These are phyloP conservation scores for Calycina herbarum DNA, from an alignment of 2,329 filamentous ascomycete species.

Conservation along the genomic window DNA sequence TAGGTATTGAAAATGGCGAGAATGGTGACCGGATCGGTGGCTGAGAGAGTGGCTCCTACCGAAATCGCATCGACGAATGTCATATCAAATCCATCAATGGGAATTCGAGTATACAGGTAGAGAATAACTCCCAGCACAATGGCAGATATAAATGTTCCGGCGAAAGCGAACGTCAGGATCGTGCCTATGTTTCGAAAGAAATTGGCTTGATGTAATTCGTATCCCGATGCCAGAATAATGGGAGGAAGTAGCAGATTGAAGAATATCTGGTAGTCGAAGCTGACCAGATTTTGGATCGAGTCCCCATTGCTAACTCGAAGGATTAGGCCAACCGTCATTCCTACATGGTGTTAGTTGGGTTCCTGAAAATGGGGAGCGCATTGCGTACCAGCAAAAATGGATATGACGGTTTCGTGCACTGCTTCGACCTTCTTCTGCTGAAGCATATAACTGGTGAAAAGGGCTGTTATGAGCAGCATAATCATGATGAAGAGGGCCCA, in stretches of 20 bases:
- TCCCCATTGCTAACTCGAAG: constrained; percentile 79
- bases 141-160: constrained; percentile 94
- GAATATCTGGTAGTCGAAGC: constrained; percentile 99
- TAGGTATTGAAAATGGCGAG: constrained; percentile 98
- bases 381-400: constrained; percentile 83
- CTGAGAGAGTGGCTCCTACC: constrained; percentile 92
- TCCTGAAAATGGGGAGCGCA: constrained; percentile 5
- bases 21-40: constrained; percentile 96
- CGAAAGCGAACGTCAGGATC: constrained; percentile 96
- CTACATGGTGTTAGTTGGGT: constrained; percentile 45
- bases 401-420: constrained; percentile 96
- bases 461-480: constrained; percentile 85
- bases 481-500: constrained; percentile 98
- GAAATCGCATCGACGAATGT: constrained; percentile 95
- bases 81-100: constrained; percentile 81
- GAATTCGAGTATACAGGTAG: constrained; percentile 84
- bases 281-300: constrained; percentile 85
- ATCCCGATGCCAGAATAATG: constrained; percentile 95
- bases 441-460: constrained; percentile 95
- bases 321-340: constrained; percentile 91
- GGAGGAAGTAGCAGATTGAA: constrained; percentile 98
- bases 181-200: constrained; percentile 98
- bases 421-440: constrained; percentile 97
- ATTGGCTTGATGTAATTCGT: constrained; percentile 96
- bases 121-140: constrained; percentile 89